Conservation (phyloP, 2,329 filamentous ascomycete genomes). For the Ophiocordyceps australis region DNA sequence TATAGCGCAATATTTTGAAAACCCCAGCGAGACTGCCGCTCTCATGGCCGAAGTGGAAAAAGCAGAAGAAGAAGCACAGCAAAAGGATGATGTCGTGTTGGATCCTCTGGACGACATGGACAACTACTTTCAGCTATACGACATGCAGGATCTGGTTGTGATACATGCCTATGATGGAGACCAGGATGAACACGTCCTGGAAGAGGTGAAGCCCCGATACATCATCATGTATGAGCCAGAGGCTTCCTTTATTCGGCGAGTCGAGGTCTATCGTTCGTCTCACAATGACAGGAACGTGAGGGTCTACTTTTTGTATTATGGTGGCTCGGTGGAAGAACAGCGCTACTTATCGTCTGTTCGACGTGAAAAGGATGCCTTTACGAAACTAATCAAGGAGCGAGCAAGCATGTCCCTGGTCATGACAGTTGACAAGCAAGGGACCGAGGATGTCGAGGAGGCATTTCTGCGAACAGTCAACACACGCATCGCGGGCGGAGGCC, state of each 20-base stretch:
- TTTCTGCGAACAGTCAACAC: constrained; percentile 95
- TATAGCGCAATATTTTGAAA: constrained; percentile 64
- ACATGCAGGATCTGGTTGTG: constrained; percentile 76
- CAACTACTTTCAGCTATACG: constrained; percentile 77
- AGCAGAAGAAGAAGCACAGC: constrained; percentile 56
- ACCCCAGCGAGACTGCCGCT: constrained; percentile 62
- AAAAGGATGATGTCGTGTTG: constrained; percentile 54
- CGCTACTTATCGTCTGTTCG: constrained; percentile 76
- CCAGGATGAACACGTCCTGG: constrained; percentile 88
- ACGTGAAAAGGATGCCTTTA: constrained; percentile 94
- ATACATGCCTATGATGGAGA: constrained; percentile 91
- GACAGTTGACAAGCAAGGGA: constrained; percentile 48
- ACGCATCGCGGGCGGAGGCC: constrained; percentile 82
- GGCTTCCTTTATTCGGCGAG: constrained; percentile 77
- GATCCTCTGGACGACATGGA: constrained; percentile 87
- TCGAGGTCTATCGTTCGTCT: constrained; percentile 91
- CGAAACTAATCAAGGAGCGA: constrained; percentile 83
- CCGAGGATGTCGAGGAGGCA: constrained; percentile 70
- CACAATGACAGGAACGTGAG: constrained; percentile 78
- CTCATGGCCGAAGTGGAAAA: constrained; percentile 70
- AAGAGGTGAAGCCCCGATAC: constrained; percentile 83
- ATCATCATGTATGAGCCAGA: constrained; percentile 99
- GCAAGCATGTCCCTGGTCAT: constrained; percentile 84
- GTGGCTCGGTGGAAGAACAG: constrained; percentile 88
- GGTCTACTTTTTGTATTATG: constrained; percentile 95